phyloP scores from a whole-genome alignment of 306 rosid species.

The Vigna nakashimae region DNA sequence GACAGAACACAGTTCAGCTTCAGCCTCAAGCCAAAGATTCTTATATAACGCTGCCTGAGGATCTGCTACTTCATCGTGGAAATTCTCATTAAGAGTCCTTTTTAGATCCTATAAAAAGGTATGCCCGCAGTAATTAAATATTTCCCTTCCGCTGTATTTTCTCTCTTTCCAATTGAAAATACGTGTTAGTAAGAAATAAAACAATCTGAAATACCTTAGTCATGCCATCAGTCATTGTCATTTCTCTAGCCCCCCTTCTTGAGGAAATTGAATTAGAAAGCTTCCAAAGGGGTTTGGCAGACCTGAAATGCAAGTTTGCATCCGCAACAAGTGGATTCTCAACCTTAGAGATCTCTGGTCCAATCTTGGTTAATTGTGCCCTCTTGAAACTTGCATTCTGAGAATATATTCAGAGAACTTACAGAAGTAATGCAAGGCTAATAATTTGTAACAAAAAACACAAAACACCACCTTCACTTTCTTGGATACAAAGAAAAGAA shows the following conservation, averaged over 20 bases:
- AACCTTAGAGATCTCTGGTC: conserved; percentile 43
- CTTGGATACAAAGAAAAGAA: conserved; percentile 29
- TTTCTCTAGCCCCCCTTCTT: conserved; percentile 51
- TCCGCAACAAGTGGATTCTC: conserved; percentile 47
- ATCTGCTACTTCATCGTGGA: conserved; percentile 57
- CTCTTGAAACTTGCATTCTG: conserved; percentile 56
- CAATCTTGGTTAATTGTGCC: conserved; percentile 43
- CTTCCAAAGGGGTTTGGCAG: conserved; percentile 45
- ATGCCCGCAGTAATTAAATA: conserved; percentile 1
- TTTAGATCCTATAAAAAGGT: conserved; percentile 67
- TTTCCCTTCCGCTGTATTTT: conserved; percentile 3
- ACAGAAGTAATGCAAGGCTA: conserved; percentile 22
- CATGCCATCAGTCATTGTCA: conserved; percentile 63
- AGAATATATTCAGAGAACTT: conserved; percentile 40
- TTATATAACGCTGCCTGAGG: conserved; percentile 70
- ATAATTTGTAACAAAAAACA: conserved; percentile 4
- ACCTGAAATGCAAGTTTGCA: conserved; percentile 40
- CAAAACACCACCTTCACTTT: conserved; percentile 29
- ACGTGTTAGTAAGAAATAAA: conserved; percentile 14
- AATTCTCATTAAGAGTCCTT: conserved; percentile 75
- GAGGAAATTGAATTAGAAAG: conserved; percentile 46
- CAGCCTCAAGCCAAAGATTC: conserved; percentile 97
- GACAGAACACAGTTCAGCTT: conserved; percentile 83
- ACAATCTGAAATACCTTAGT: conserved; percentile 59
- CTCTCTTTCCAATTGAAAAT: conserved; percentile 29